Evolutionary conservation across 805 yeast species (phyloP), one percentile per base, ranked within the genome.

Genomic region (Spathaspora sp.): DNA sequence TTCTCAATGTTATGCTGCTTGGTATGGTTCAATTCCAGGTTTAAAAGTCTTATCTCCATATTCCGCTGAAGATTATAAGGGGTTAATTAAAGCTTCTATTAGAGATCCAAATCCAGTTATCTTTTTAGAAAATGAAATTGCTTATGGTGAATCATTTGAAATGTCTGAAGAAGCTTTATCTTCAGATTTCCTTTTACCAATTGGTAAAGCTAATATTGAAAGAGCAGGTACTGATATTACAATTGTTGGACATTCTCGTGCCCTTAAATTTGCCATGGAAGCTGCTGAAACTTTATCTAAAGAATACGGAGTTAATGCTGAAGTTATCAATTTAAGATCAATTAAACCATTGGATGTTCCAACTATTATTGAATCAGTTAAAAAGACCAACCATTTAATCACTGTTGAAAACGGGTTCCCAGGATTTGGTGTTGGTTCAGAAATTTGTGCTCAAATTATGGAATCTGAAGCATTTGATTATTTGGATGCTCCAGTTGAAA

Each of bases 21-120:
- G 99, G 99, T 94, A 94, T 76, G 98, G 97, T 60, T 79, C 96
- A 49, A 91, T 94, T 63, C 99, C 99, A 55, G 99, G 99, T 70
- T 81, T 94, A 70, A 94, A 94, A 80, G 99, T 94, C 42, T 76
- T 94, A 48, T 89, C 96, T 45, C 99, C 99, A 50, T 94, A 85
- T 78, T 84, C 94, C 50, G 87, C 98, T 48, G 97, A 88, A 76
- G 99, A 94, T 75, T 87, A 90, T 70, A 89, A 89, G 77, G 99
- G 99, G 67, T 80, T 94, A 70, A 73, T 92, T 65, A 94, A 94
- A 78, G 96, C 97, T 53, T 92, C 99, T 47, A 86, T 93, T 66
- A 88, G 98, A 76, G 99, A 94, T 73, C 99, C 99, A 62, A 94
- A 94, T 78, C 98, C 98, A 46, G 96, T 91, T 52, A 87, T 94